Evolutionary conservation across 768 basidiomycete genomes (phyloP), one percentile per base, ranked within the genome.

Genomic region (Russula griseocarnosa): DNA sequence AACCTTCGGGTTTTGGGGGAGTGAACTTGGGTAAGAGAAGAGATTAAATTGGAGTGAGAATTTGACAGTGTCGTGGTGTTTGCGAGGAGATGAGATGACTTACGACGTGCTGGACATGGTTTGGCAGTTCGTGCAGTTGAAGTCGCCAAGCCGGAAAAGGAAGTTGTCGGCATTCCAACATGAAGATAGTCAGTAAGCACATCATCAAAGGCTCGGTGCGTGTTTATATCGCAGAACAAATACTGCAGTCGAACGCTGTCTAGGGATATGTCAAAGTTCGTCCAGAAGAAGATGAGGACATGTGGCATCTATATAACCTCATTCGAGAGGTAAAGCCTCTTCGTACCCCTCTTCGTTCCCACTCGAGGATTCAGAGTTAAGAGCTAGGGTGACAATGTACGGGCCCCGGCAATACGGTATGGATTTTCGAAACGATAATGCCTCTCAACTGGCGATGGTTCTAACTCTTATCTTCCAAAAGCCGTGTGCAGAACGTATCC

Each of bases 231-330:
- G 68, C 68, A 42, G 62, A 60, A 68, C 73, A 70, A 70, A 40
- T 24, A 38, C 40, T 57, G 26, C 22, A 40, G 7, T 14, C 70
- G 71, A 71, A 75, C 69, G 62, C 49, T 58, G 66, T 55, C 8
- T 70, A 95, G 93, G 96, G 96, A 20, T 85, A 94, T 82, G 90
- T 97, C 66, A 92, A 86, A n/a, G 80, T 98, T 51, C 86, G 92
- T 54, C 95, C 96, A 5, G 94, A 99, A 74, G 95, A 98, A 70
- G 94, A 98, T 71, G 97, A 99, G 76, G 97, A 99, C 74, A 97
- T 99, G 90, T 99, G 96, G 95, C 97, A 99, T 81, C 80, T 98
- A 32, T 99, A 98, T 76, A 98, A 99, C 78, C 80, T 99, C 61
- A 97, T 99, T 60, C 85, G 91, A 68, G 81, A 88, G 74, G 83